Base-by-base conservation (phyloP, 192 early-diverging fungal species). In the Gigaspora rosea region DNA sequence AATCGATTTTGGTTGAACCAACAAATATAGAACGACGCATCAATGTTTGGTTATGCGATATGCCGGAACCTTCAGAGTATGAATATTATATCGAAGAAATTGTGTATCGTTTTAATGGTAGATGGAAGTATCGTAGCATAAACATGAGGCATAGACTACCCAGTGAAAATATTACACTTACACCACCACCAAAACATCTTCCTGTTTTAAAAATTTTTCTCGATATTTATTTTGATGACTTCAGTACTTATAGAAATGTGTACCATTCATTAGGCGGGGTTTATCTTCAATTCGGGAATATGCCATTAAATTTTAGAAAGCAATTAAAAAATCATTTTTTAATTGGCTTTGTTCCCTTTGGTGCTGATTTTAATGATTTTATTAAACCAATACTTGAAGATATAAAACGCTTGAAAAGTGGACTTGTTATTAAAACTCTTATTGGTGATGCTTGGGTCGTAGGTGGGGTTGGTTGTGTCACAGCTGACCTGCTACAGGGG, bases 201-300 rank as follows among this genome's bases (percentile, higher is more conserved):
- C 71, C 35, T 8, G 11, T 57, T 12, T n/a, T 54, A n/a, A 57
- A 73, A 6, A 11, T 73, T 58, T 73, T 73, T 59, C 35, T 73
- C 0, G 71, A 73, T 10, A 57, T 73, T 58, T 73, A 73, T 59
- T 3, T 72, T 16, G 35, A 73, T 41, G 9, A 73, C 15, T 73
- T 73, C 57, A 35, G 56, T 9, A 54, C 35, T 11, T 73, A 57
- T 58, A 10, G 56, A 33, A 73, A 73, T 36, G 35, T 57, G 0
- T 73, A 73, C 35, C 56, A 73, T 46, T 35, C 35, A 2, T n/a
- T 73, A 41, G 56, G 54, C 0, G 71, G 54, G 3, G 35, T 73
- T 20, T 73, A 73, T 46, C 57, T 73, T 7, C 71, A 73, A 20
- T 6, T 72, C 57, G 54, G 71, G 1, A 72, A 72, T 58, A 72